Base-by-base conservation (phyloP, 495 filamentous ascomycete species). In the Saxophila tyrrhenica region DNA sequence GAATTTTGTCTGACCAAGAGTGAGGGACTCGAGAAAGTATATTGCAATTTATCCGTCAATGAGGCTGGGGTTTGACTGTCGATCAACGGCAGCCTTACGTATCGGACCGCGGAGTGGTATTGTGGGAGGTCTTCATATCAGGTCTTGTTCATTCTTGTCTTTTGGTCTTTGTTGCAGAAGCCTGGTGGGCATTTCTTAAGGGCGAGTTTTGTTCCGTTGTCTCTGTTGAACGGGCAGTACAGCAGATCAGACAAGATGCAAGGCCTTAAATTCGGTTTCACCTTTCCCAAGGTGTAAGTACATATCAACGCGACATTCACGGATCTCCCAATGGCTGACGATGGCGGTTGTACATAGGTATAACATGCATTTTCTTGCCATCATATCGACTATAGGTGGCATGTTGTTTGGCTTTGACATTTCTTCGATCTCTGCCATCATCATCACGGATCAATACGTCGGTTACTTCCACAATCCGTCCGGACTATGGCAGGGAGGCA, bases 341-440 rank as follows among this genome's bases (percentile, higher is more conserved):
- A 21, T n/a, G n/a, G n/a, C n/a, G n/a, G 7, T 5, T 44, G 19
- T 8, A 5, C n/a, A 8, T 44, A 44, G 41, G 41, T 78, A 78
- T 68, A 83, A 82, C 69, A 72, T 74, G 53, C 79, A 82, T 62
- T 79, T 84, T 57, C 71, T 83, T 59, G 78, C 79, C 23, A 69
- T 78, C 41, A 72, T 83, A 51, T 77, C 79, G 59, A 82, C 78
- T 13, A 66, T 82, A 35, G 79, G 48, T n/a, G 48, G 48, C 25
- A 50, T 50, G 48, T 17, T 50, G 7, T 50, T 50, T 17, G 51
- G 56, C 2, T 59, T 59, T 35, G 57, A 60, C 23, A 57, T 61
- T 19, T 19, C 11, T 19, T 85, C 81, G 32, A 86, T 87, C 78
- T 78, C 75, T 45, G 85, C 84, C 62, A 85, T 85, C 65, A 78